These are phyloP conservation scores for Neopestalotiopsis sp. DNA, from an alignment of 2,329 filamentous ascomycete genomes.

Conservation along the genomic window DNA sequence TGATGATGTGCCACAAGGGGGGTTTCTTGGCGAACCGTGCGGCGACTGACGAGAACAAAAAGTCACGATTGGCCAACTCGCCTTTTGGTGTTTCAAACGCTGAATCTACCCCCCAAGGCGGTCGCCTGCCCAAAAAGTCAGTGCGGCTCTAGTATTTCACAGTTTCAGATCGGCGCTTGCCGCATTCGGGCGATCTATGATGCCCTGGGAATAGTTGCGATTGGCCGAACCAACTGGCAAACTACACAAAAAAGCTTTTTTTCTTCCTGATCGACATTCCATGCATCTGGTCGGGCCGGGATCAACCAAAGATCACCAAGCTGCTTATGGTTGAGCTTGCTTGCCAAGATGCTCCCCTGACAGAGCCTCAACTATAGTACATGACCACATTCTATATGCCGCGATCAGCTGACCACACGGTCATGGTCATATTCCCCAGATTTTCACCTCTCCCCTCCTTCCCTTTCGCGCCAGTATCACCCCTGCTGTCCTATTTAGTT, in stretches of 20 bases:
- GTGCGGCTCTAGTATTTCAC: not conserved
- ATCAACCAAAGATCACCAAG: not conserved
- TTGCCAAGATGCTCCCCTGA: slow-evolving; percentile 3
- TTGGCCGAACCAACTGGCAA: not conserved
- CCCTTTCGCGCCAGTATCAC: not conserved
- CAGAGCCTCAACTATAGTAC: not conserved
- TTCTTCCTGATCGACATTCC: not conserved
- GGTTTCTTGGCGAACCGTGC: not conserved
- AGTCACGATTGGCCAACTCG: not conserved
- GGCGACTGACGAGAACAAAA: not conserved
- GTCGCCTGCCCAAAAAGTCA: not conserved
- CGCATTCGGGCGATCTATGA: slow-evolving; percentile 1
- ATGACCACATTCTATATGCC: not conserved
- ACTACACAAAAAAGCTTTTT: not conserved
- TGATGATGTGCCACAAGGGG: slow-evolving; percentile 18
- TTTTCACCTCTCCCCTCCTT: not conserved
- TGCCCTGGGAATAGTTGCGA: slow-evolving; percentile 10
- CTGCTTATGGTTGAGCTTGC: slow-evolving; percentile 2
- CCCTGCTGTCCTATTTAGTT: not conserved
- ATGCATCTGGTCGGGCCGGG: not conserved
- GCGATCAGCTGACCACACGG: not conserved
- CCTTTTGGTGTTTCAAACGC: slow-evolving; percentile 1
- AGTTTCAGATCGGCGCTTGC: slow-evolving; percentile 15
- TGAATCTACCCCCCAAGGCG: not conserved
- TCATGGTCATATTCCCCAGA: not conserved